These are phyloP conservation scores for Akebia trifoliata DNA, from an alignment of 164 flowering plant genomes.

Conservation along the genomic window DNA sequence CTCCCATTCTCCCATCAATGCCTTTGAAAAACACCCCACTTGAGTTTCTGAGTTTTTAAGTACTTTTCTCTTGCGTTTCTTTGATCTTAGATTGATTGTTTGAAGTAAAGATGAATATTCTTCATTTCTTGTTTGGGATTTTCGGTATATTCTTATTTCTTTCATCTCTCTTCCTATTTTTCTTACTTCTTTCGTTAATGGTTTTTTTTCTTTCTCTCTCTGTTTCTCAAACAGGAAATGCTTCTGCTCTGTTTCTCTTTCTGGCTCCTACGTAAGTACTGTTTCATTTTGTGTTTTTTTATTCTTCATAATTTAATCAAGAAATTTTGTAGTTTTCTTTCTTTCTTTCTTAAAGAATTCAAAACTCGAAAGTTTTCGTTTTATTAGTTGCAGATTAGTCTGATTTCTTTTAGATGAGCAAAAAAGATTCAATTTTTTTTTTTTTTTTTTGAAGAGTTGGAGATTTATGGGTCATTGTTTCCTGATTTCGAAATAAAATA, in stretches of 20 bases:
- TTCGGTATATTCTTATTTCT: conserved; percentile 40
- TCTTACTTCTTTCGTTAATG: background rate
- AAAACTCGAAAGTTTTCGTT: too few relatives aligned
- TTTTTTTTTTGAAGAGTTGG: background rate
- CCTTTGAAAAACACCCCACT: too few relatives aligned
- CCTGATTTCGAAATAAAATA: background rate
- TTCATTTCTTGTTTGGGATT: conserved; percentile 62
- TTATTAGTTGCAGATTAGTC: too few relatives aligned
- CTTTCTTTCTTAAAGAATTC: background rate
- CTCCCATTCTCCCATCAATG: background rate
- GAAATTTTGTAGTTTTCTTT: background rate
- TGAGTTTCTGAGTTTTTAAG: background rate
- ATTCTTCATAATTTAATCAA: background rate
- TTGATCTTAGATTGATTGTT: background rate
- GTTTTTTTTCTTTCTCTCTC: background rate
- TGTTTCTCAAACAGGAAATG: conserved; percentile 25
- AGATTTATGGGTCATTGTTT: background rate
- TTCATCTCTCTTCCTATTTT: background rate
- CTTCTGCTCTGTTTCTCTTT: conserved; percentile 31
- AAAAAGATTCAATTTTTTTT: too few relatives aligned
- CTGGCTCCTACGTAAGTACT: conserved; percentile 30
- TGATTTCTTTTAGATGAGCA: too few relatives aligned
- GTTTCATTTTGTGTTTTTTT: background rate
- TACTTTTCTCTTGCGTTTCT: background rate
- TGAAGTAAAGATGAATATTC: conserved; percentile 25